phyloP scores from a whole-genome alignment of 129 eudicot genomes.

The Mikania micrantha region DNA sequence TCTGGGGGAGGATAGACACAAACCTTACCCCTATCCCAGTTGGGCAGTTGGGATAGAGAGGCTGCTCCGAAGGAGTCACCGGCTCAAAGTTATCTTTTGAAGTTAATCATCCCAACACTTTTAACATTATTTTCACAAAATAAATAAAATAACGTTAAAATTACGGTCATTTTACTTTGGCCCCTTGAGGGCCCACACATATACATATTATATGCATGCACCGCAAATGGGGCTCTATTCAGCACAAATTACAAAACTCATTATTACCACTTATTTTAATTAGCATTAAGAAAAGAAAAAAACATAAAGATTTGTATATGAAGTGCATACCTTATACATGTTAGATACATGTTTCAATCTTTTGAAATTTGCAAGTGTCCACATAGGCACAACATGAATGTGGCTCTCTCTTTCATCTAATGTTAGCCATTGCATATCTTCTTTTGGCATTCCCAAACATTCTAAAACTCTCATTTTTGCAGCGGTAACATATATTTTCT shows the following conservation, averaged over 20 bases:
- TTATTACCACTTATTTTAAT: background rate
- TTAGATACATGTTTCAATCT: constrained; percentile 67
- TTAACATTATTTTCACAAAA: too few relatives aligned
- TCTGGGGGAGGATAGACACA: too few relatives aligned
- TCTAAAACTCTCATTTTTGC: constrained; percentile 79
- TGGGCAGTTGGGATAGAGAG: too few relatives aligned
- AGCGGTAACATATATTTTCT: constrained; percentile 66
- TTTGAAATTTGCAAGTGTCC: constrained; percentile 93
- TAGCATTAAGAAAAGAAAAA: background rate
- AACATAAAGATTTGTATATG: background rate
- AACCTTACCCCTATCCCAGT: too few relatives aligned
- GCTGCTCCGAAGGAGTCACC: too few relatives aligned
- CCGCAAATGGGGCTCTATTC: too few relatives aligned
- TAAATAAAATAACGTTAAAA: too few relatives aligned
- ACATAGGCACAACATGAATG: constrained; percentile 94
- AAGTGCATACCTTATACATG: constrained; percentile 60
- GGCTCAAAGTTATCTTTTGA: too few relatives aligned
- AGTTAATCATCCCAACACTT: too few relatives aligned
- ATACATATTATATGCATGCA: too few relatives aligned
- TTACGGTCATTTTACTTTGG: too few relatives aligned
- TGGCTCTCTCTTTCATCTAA: constrained; percentile 74
- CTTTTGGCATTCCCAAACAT: constrained; percentile 60
- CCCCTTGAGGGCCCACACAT: too few relatives aligned
- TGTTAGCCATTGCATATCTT: constrained; percentile 92
- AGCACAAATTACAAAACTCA: background rate